Conservation (phyloP, 2,329 filamentous ascomycete species). For the Anthostomella pinea region DNA sequence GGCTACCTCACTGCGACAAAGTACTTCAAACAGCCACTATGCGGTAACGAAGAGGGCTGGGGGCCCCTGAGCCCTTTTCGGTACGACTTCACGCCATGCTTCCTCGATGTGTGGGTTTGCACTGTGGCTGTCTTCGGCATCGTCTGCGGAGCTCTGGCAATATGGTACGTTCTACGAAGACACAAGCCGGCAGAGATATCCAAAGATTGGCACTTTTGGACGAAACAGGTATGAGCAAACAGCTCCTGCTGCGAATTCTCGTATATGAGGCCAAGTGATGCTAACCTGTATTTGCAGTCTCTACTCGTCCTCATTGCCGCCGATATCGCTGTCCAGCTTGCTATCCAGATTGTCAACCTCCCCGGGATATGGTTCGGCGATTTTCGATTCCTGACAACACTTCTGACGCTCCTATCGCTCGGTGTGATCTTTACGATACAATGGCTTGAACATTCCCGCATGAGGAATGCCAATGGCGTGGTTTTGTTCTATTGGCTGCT, state of each 20-base stretch:
- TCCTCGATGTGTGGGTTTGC: conserved; percentile 87
- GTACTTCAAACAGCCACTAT: conserved; percentile 66
- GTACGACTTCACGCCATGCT: conserved; percentile 97
- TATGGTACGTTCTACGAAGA: conserved; percentile 76
- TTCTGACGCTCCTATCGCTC: conserved; percentile 69
- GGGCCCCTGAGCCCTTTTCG: conserved; percentile 82
- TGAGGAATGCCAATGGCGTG: conserved; percentile 81
- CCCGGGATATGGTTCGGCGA: conserved; percentile 71
- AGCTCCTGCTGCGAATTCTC: not conserved
- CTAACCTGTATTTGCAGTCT: conserved; percentile 11
- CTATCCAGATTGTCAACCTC: conserved; percentile 70
- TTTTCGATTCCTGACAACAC: conserved; percentile 81
- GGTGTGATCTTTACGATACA: conserved; percentile 74
- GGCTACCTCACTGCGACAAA: conserved; percentile 57
- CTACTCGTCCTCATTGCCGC: conserved; percentile 55
- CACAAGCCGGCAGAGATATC: conserved; percentile 63
- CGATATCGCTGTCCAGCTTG: conserved; percentile 69
- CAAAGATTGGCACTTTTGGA: conserved; percentile 91
- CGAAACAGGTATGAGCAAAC: conserved; percentile 69
- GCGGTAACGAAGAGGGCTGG: conserved; percentile 90
- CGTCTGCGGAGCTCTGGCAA: conserved; percentile 69
- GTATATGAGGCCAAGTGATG: conserved; percentile 1
- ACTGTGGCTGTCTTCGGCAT: conserved; percentile 76
- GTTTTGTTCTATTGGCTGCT: conserved; percentile 92
- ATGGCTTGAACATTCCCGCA: conserved; percentile 80